Percentiles rank a stretch among this genome's conserved stretches.
phyloP scores from a whole-genome alignment of 2,329 filamentous ascomycete genomes.

The Exophiala sp. region DNA sequence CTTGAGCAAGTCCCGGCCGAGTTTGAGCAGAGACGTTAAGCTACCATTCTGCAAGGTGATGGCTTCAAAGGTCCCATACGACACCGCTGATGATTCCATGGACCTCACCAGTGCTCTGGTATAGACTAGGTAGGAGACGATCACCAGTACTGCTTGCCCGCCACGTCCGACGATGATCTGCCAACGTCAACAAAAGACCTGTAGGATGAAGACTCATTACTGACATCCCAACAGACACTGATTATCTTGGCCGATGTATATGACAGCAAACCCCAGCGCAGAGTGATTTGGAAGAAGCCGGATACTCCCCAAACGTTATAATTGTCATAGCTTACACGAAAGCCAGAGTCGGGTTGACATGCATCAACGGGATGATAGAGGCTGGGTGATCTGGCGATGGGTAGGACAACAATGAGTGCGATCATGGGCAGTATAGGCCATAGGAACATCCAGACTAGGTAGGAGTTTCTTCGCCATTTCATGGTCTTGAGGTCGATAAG shows the following conservation, averaged over 20 bases:
- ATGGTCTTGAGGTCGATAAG: neutral
- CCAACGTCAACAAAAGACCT: neutral
- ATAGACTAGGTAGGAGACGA: conserved; percentile 33
- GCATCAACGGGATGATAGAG: conserved; percentile 1
- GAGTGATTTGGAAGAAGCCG: conserved; percentile 20
- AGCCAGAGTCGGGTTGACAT: conserved; percentile 12
- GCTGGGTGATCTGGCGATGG: neutral
- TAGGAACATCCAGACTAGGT: neutral
- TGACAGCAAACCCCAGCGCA: conserved; percentile 16
- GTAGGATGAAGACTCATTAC: conserved; percentile 3
- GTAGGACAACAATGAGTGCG: neutral
- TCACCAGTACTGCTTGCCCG: conserved; percentile 33
- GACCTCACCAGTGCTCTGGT: conserved; percentile 33
- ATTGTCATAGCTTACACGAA: conserved; percentile 6
- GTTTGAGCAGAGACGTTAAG: conserved; percentile 28
- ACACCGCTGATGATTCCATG: conserved; percentile 35
- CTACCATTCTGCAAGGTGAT: conserved; percentile 32
- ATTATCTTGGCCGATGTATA: conserved; percentile 36
- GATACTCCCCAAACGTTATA: conserved; percentile 18
- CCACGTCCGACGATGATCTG: conserved; percentile 31
- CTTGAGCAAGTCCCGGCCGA: conserved; percentile 30
- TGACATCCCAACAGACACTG: conserved; percentile 36
- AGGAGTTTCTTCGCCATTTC: neutral
- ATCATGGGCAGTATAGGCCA: conserved; percentile 1
- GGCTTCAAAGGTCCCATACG: conserved; percentile 35